Evolutionary conservation across 2,329 filamentous ascomycete genomes (phyloP).

Genomic region (Shiraia sp.): DNA sequence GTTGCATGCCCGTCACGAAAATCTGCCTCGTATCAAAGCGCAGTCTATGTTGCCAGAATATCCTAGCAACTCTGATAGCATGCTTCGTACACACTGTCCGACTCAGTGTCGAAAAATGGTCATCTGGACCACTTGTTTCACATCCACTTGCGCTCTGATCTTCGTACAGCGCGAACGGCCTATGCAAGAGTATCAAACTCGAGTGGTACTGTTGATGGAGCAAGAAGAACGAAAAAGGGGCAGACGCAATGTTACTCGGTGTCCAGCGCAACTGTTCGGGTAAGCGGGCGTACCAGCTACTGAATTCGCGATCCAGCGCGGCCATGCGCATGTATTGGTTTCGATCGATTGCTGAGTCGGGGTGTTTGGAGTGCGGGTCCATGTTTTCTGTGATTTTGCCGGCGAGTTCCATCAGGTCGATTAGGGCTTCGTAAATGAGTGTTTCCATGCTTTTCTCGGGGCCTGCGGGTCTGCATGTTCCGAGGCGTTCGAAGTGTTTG

Average conservation of each 20-base stretch:
- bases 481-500: conserved; percentile 51
- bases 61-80: conserved; percentile 56
- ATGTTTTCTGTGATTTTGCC: conserved; percentile 56
- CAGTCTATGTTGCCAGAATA: conserved; percentile 61
- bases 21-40: conserved; percentile 57
- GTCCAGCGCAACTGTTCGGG: conserved; percentile 51
- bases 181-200: conserved; percentile 57
- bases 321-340: conserved; percentile 57
- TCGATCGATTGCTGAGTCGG: conserved; percentile 46
- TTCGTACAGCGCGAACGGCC: conserved; percentile 58
- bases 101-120: conserved; percentile 53
- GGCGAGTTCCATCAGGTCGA: conserved; percentile 61
- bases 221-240: conserved; percentile 54
- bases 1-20: conserved; percentile 56
- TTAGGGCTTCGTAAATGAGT: conserved; percentile 56
- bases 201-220: conserved; percentile 61
- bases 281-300: conserved; percentile 58
- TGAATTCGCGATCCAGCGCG: conserved; percentile 57
- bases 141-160: conserved; percentile 42
- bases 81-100: conserved; percentile 60
- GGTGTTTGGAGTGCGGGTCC: conserved; percentile 33
- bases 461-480: conserved; percentile 43
- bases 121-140: conserved; percentile 42
- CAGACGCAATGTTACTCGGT: conserved; percentile 39
- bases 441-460: conserved; percentile 38